Evolutionary conservation across 2,329 filamentous ascomycete genomes (phyloP).

Genomic region (Coniochaeta sp.): DNA sequence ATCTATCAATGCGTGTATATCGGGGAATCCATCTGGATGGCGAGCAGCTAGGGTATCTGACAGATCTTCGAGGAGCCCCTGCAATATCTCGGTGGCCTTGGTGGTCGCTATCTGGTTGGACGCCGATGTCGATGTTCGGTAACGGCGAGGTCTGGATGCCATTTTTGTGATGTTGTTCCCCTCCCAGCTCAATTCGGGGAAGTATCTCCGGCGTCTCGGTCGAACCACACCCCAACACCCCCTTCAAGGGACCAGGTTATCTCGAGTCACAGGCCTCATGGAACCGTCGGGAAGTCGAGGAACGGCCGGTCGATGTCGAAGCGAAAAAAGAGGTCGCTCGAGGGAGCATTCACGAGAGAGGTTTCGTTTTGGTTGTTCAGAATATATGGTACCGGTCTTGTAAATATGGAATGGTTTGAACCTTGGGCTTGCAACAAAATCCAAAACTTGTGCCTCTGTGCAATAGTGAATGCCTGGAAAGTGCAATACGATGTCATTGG

Average conservation of each 20-base stretch:
- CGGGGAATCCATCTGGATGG: constrained; percentile 36
- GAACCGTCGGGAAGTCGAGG: constrained; percentile 6
- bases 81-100: constrained; percentile 54
- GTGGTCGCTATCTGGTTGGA: constrained; percentile 48
- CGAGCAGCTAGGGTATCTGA: constrained; percentile 25
- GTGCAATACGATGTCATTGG: neutral
- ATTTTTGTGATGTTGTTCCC: constrained; percentile 23
- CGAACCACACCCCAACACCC: neutral
- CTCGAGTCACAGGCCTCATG: constrained; percentile 16
- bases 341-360: constrained; percentile 9
- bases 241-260: constrained; percentile 25
- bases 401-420: too few species aligned
- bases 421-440: too few species aligned
- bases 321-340: constrained; percentile 7
- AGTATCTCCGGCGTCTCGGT: neutral
- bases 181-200: too few species aligned
- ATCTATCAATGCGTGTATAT: constrained; percentile 41
- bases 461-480: too few species aligned
- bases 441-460: too few species aligned
- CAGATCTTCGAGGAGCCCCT: constrained; percentile 44
- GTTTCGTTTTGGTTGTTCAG: neutral
- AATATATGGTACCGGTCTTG: too few species aligned
- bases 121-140: constrained; percentile 58
- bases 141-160: constrained; percentile 46
- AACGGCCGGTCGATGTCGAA: neutral